Evolutionary conservation across 2,329 filamentous ascomycete species (phyloP), one percentile per base, ranked within the genome.

Genomic region (Colletotrichum karsti): DNA sequence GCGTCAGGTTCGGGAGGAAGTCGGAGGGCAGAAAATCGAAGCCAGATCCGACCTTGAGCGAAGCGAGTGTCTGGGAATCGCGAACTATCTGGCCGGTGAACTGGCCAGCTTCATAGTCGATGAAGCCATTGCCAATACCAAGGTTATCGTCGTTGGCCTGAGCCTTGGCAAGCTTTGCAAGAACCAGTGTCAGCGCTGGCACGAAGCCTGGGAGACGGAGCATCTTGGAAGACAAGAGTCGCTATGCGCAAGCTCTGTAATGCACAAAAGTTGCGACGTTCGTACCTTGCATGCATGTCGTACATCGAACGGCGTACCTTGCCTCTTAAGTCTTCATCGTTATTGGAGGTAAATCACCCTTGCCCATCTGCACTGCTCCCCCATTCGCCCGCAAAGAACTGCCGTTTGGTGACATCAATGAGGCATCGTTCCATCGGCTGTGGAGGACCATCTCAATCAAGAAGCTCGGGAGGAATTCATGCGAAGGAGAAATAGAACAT

Each of bases 11-110:
- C 0, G 79, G 65, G 4, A 89, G 78, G 48, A 83, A 75, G 71
- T 88, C 87, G 7, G 78, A 85, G 0, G 87, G 87, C 2, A 87
- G 79, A 69, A 89, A 90, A 74, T 90, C 85, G 68, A 88, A 89
- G 0, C 75, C 67, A 3, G 76, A 73, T 0, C 76, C 77, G 0
- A 76, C 71, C 9, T 74, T 80, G 12, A 88, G 73, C 0, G 86
- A 88, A 8, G 77, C 82, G 2, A 88, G 78, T 1, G 86, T 81
- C 53, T 86, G 84, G 3, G 84, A 80, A 20, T 57, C 64, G 28
- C 53, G 60, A 13, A 64, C 59, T 4, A 67, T 41, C 12, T 58
- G 64, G 20, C 59, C 64, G 37, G 33, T 67, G 64, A 64, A 33
- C 20, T 48, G 64, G 2, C 60, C 64, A 7, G 51, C 46, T 7